phyloP scores from a whole-genome alignment of 1,284 basidiomycete genomes.

The Mycena citricolor region DNA sequence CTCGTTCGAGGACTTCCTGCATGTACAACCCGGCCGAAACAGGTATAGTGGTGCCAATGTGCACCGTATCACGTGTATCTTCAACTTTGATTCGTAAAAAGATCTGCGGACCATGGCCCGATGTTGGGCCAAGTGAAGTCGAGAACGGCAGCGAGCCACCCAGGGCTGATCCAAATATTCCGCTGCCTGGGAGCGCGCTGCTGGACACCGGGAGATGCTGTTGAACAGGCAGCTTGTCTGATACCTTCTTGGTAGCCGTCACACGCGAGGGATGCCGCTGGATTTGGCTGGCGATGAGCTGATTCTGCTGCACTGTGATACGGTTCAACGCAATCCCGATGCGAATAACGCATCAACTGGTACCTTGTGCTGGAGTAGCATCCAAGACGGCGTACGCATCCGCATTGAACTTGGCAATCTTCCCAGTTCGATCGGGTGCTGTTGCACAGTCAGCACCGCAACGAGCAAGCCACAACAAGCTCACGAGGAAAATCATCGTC shows the following conservation, averaged over 20 bases:
- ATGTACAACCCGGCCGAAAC: constrained; percentile 97
- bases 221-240: constrained; percentile 34
- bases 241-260: constrained; percentile 61
- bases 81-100: constrained; percentile 79
- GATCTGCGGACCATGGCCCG: constrained; percentile 74
- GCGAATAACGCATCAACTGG: constrained; percentile 25
- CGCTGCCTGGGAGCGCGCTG: constrained; percentile 29
- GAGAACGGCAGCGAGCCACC: constrained; percentile 52
- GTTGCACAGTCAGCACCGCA: constrained; percentile 11
- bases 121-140: constrained; percentile 63
- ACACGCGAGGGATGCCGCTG: constrained; percentile 74
- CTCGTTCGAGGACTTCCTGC: constrained; percentile 89
- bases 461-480: constrained; percentile 27
- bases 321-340: background rate
- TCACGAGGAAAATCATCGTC: constrained; percentile 97
- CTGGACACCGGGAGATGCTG: constrained; percentile 29
- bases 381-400: constrained; percentile 88
- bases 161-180: constrained; percentile 37
- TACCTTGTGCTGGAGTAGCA: constrained; percentile 77
- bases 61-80: constrained; percentile 75
- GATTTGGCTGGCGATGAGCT: constrained; percentile 72
- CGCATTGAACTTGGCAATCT: constrained; percentile 87
- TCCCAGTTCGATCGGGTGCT: constrained; percentile 89
- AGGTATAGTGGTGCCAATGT: constrained; percentile 83
- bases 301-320: constrained; percentile 78